A percentile compares a stretch with the other conserved stretches of the same genome.
Conservation (phyloP, 2,329 filamentous ascomycete species). For the Ophiostoma montium region DNA sequence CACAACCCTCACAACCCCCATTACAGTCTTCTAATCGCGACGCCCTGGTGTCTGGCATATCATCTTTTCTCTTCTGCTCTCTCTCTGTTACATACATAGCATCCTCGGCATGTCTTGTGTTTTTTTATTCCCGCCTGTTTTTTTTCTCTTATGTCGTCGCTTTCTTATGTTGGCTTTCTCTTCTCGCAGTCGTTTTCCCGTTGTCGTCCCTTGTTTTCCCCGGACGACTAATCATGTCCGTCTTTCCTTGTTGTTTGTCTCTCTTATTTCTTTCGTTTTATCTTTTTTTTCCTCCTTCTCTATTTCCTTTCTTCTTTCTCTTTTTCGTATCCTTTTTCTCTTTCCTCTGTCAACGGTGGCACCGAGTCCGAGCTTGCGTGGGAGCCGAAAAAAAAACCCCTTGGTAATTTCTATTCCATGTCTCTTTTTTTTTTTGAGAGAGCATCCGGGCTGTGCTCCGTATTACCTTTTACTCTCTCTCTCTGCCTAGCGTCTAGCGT, state of each 20-base stretch:
- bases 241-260: not conserved
- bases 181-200: too few relatives aligned
- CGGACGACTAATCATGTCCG: too few relatives aligned
- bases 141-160: not conserved
- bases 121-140: not conserved
- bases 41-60: too few relatives aligned
- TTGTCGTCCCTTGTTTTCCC: too few relatives aligned
- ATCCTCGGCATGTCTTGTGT: slow-evolving; percentile 1
- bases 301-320: not conserved
- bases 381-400: not conserved
- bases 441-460: not conserved
- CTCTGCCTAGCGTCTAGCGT: not conserved
- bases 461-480: not conserved
- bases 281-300: not conserved
- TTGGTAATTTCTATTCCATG: too few relatives aligned
- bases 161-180: too few relatives aligned
- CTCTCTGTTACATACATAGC: not conserved
- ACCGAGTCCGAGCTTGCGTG: not conserved
- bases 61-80: too few relatives aligned
- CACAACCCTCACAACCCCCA: too few relatives aligned
- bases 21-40: too few relatives aligned
- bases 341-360: not conserved
- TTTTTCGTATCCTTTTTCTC: not conserved
- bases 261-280: not conserved
- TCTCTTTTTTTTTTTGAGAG: not conserved